Base-by-base conservation (phyloP, 495 filamentous ascomycete species). In the Pyronema omphalodes region DNA sequence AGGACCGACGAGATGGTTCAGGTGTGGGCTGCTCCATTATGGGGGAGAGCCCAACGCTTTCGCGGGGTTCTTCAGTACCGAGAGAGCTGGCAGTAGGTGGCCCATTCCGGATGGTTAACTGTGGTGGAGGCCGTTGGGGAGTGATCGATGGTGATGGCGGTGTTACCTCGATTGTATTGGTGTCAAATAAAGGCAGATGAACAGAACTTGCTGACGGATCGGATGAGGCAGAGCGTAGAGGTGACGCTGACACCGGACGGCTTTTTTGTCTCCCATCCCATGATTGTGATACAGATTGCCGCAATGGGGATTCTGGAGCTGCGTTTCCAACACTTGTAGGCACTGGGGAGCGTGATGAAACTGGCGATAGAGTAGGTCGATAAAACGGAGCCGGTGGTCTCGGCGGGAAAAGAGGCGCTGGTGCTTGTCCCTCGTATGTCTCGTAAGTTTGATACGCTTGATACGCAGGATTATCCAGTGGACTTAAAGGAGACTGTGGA, bases 221-320 rank as follows among this genome's bases (percentile, higher is more conserved):
- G 41, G 37, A 19, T 33, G 14, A n/a, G 7, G 33, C 43, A 29
- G 19, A 9, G 37, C 57, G 47, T 50, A 23, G 34, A 14, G 34
- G 23, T 23, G 55, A 37, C 33, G 29, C 8, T 29, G 39, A 37
- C 37, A 33, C 37, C 3, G 50, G 9, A 12, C 45, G 39, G 14
- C 52, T 46, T 15, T 44, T 36, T 53, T 43, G 9, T 37, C 18
- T 53, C 15, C 19, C 17, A 9, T 68, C 44, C 67, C 67, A 0
- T 71, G 71, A 3, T 72, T 29, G 23, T 29, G 23, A 29, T 29
- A 29, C 23, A 5, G 23, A 29, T 29, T 29, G 23, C 23, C 70
- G 70, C 49, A 73, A 52, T n/a, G 17, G 34, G 4, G 55, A 55
- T 15, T n/a, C 35, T 14, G 58, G 45, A 18, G 57, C 35, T 9